These are phyloP conservation scores for Paspalum vaginatum DNA, from an alignment of 176 grass and related monocot species.

Conservation along the genomic window DNA sequence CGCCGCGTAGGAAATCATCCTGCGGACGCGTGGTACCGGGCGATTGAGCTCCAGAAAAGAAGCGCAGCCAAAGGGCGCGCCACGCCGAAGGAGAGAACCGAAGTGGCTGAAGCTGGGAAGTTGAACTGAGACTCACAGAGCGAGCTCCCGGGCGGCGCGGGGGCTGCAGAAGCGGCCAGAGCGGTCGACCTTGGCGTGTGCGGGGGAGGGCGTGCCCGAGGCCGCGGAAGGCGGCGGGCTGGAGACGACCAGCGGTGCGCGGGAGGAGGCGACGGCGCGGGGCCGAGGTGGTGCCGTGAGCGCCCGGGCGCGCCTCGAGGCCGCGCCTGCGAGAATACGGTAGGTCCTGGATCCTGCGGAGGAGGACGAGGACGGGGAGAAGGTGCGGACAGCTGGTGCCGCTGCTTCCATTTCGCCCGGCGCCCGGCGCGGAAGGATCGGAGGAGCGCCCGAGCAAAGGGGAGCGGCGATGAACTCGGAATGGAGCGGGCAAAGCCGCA, in stretches of 20 bases:
- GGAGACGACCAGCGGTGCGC: constrained; percentile 33
- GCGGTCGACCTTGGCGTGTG: constrained; percentile 59
- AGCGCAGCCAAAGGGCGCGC: neutral
- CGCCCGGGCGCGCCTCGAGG: constrained; percentile 1
- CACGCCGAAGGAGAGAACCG: neutral
- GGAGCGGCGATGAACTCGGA: constrained; percentile 24
- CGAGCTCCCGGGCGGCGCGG: constrained; percentile 89
- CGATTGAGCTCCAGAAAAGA: neutral
- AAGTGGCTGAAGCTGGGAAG: neutral
- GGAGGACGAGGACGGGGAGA: neutral
- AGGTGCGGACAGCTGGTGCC: neutral
- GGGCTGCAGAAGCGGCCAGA: constrained; percentile 86
- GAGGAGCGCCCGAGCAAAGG: neutral
- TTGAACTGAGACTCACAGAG: constrained; percentile 59
- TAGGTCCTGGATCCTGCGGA: neutral
- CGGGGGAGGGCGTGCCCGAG: neutral
- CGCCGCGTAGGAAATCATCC: constrained; percentile 90
- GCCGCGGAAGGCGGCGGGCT: constrained; percentile 15
- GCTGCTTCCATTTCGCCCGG: constrained; percentile 43
- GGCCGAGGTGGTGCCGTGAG: constrained; percentile 8
- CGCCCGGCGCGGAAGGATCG: constrained; percentile 21
- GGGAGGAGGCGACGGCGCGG: constrained; percentile 44
- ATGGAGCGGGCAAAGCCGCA: neutral
- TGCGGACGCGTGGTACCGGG: constrained; percentile 24
- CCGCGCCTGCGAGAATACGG: neutral